Evolutionary conservation across 2,329 filamentous ascomycete genomes (phyloP), one percentile per base, ranked within the genome.

Genomic region (Decorospora gaudefroyi): DNA sequence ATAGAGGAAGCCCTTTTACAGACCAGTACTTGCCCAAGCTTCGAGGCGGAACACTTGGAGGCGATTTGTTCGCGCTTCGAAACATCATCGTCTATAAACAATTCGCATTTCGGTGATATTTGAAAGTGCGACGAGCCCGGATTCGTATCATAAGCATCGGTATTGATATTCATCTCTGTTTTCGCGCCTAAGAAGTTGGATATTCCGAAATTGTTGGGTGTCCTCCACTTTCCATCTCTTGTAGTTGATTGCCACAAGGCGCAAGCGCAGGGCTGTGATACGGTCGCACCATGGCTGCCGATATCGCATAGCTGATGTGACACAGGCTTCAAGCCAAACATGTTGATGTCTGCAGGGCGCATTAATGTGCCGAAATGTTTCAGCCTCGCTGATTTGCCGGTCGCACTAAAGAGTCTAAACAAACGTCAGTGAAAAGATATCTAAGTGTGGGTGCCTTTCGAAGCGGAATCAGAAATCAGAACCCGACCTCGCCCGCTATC

Each of bases 301-400:
- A 57, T 43, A 43, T 52, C 51, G 56, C 50, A 50, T 30, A 25
- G 23, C 28, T 27, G 10, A 42, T 49, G 18, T 44, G 28, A n/a
- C 13, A 32, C 17, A 15, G 41, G 36, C 25, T 41, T 26, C 17
- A 36, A 33, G 38, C 39, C 42, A 51, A 28, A 35, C 21, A 37
- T 38, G 4, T 32, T 41, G 19, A 27, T 37, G n/a, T 53, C 35
- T 46, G 45, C 42, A 35, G 28, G 42, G 23, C 21, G 22, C 35
- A 21, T 26, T 18, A 12, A 41, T 41, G 34, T 49, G 45, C 38
- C 34, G 19, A 42, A 22, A 21, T 16, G 11, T 19, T 15, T 33
- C 34, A 33, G 42, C 36, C 34, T 32, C 18, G 30, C n/a, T 10
- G n/a, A 30, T 31, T 21, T 35, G 30, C n/a, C 22, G 23, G 50